phyloP scores from a whole-genome alignment of 805 yeast species.

The Candida glaebosa region DNA sequence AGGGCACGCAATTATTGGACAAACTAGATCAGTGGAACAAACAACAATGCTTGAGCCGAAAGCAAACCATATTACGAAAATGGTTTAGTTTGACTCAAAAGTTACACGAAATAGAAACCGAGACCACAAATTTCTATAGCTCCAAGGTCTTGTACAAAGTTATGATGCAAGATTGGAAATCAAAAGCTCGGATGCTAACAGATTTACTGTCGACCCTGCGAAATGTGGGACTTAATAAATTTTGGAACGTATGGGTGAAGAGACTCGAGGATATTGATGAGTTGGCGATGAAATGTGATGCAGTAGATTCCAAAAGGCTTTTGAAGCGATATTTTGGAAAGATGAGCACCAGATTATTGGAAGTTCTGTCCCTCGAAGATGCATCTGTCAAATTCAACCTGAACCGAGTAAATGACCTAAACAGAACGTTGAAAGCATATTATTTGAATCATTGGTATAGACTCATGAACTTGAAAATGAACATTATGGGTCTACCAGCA shows the following conservation, averaged over 20 bases:
- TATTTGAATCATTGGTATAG: slow-evolving; percentile 1
- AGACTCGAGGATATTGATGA: neutral
- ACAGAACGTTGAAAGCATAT: neutral
- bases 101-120: slow-evolving; percentile 9
- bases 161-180: slow-evolving; percentile 9
- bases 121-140: slow-evolving; percentile 12
- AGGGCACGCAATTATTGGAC: slow-evolving; percentile 12
- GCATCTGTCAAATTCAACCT: neutral
- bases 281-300: neutral
- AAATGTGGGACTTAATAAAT: neutral
- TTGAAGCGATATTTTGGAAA: neutral
- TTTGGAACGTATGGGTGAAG: neutral
- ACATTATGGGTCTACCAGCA: neutral
- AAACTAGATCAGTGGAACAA: slow-evolving; percentile 8
- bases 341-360: neutral
- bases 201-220: neutral
- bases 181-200: neutral
- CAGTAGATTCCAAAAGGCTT: neutral
- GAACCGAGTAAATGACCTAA: neutral
- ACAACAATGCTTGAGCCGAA: neutral
- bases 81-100: slow-evolving; percentile 11
- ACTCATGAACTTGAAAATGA: neutral
- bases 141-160: slow-evolving; percentile 9
- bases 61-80: slow-evolving; percentile 5
- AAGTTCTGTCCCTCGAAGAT: neutral